These are phyloP conservation scores for Curvularia spicifera DNA, from an alignment of 2,329 filamentous ascomycete species.

Conservation along the genomic window DNA sequence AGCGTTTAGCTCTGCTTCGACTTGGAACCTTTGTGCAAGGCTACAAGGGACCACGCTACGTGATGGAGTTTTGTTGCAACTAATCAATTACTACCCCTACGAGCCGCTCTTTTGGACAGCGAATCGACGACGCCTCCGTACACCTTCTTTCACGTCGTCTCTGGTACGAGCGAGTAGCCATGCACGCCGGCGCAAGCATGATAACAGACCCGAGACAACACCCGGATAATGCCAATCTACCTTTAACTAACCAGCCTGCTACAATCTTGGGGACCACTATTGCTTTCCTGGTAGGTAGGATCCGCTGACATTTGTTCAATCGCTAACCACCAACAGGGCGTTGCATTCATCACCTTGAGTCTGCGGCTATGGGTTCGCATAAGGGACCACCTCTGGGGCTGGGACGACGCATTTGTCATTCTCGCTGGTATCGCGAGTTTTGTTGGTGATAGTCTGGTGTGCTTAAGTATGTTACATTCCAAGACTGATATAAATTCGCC, in stretches of 20 bases:
- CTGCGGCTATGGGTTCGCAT: conserved; percentile 43
- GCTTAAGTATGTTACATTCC: conserved; percentile 35
- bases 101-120: background rate
- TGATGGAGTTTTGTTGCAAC: conserved; percentile 10
- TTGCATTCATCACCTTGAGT: conserved; percentile 35
- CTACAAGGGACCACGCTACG: conserved; percentile 4
- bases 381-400: conserved; percentile 41
- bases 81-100: conserved; percentile 6
- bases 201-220: conserved; percentile 20
- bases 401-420: conserved; percentile 46
- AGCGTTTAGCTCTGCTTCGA: conserved; percentile 1
- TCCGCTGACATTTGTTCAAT: background rate
- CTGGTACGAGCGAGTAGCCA: conserved; percentile 3
- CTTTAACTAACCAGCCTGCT: conserved; percentile 37
- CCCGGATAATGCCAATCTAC: conserved; percentile 39
- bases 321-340: conserved; percentile 21
- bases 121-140: background rate
- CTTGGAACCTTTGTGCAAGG: conserved; percentile 1
- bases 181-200: background rate
- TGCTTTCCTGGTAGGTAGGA: conserved; percentile 39
- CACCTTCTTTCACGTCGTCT: background rate
- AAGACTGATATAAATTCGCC: background rate
- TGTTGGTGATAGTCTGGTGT: conserved; percentile 39
- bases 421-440: conserved; percentile 34
- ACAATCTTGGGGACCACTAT: conserved; percentile 39